A percentile compares a stretch with the other conserved stretches of the same genome.
These are phyloP conservation scores for Ceratocystis papillata DNA, from an alignment of 2,329 filamentous ascomycete genomes.

Conservation along the genomic window DNA sequence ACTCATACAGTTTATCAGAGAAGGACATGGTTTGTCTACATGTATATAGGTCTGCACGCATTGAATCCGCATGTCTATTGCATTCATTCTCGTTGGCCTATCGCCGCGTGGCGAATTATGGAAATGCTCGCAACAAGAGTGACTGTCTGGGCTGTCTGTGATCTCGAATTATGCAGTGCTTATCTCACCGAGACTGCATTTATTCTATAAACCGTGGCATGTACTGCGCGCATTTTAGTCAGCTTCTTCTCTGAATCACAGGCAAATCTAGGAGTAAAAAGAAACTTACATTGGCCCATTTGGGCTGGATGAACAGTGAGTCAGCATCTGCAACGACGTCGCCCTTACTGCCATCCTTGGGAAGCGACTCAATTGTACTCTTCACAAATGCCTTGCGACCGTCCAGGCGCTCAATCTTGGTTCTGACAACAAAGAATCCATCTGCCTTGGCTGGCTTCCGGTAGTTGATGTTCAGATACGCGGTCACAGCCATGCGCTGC, in stretches of 20 bases:
- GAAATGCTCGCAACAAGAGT: neutral
- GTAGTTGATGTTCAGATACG: conserved; percentile 75
- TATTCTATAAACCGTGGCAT: conserved; percentile 26
- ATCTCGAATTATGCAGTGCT: neutral
- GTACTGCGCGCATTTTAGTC: conserved; percentile 24
- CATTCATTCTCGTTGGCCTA: neutral
- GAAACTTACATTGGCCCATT: conserved; percentile 58
- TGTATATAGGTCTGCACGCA: too few species aligned
- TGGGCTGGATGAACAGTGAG: conserved; percentile 81
- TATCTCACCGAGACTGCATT: neutral
- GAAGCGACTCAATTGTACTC: conserved; percentile 72
- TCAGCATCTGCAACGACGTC: conserved; percentile 68
- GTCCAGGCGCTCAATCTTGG: conserved; percentile 72
- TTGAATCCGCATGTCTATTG: neutral
- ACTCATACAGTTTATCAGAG: neutral
- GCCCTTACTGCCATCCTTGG: conserved; percentile 48
- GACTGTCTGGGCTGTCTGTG: neutral
- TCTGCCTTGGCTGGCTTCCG: conserved; percentile 66
- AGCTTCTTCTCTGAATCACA: neutral
- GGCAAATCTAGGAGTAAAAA: neutral
- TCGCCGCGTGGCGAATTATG: neutral
- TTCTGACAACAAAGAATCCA: conserved; percentile 65
- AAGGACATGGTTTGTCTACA: neutral
- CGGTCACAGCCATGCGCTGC: conserved; percentile 76
- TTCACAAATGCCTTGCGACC: conserved; percentile 92